Evolutionary conservation across 345 rosid species (phyloP), one percentile per base, ranked within the genome.

Genomic region (Salix exigua): DNA sequence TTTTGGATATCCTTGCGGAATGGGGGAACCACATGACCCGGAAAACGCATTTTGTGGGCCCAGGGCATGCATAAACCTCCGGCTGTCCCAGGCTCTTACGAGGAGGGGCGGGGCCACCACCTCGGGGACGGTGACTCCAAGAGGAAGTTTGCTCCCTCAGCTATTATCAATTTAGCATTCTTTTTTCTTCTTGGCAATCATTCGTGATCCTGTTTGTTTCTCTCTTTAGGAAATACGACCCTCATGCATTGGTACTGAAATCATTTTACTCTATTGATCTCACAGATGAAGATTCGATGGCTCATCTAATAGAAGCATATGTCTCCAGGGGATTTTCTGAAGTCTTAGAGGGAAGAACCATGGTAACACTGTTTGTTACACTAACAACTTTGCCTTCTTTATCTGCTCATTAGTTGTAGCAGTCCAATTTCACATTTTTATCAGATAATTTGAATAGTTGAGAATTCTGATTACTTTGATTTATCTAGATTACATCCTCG

Each of bases 241-340:
- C 60, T 67, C 23, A 60, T 31, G 71, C 44, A 16, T 25, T 26
- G 21, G 38, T 60, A 28, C 58, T 75, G 73, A 77, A 66, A n/a
- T 77, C 66, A 26, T 30, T 68, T 46, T 70, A 62, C 65, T 70
- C 19, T 46, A 53, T 83, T 44, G 80, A 28, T 73, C 74, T 77
- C 86, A 84, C 93, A 94, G 97, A 91, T 77, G 75, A 79, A 21
- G 85, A 83, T 73, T 81, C 82, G 44, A 75, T 77, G 64, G 64
- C 83, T 67, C 88, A 71, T 70, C 72, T 92, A 33, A 88, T 92
- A 1, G 97, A 92, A 83, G 92, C 89, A 25, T 90, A 91, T 77
- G 93, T 89, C 74, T 85, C 83, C 69, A 89, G 80, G 88, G 94
- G 88, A 76, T 79, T 82, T 79, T 88, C 91, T 50, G 91, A 89